Evolutionary conservation across 2,329 filamentous ascomycete species (phyloP).

Genomic region (Graphiopsis chlorocephala): DNA sequence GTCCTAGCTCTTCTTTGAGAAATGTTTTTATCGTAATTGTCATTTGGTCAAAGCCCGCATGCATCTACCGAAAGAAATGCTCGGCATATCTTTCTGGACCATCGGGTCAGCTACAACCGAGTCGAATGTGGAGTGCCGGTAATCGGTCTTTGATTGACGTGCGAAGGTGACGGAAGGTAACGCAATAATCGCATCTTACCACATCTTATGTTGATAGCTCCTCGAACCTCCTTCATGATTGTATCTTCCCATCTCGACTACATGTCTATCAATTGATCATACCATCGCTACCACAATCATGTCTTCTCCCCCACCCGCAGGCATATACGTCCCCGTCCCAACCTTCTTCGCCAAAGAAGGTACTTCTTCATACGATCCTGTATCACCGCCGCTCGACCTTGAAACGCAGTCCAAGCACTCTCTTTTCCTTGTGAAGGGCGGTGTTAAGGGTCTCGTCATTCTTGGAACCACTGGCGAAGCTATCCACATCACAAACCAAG

Average conservation of each 20-base stretch:
- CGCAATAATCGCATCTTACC: not conserved
- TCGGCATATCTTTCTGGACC: conserved; percentile 3
- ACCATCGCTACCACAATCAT: not conserved
- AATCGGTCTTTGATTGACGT: conserved; percentile 5
- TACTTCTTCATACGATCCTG: conserved; percentile 42
- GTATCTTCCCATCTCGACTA: not conserved
- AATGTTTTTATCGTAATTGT: not conserved
- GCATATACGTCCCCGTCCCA: conserved; percentile 60
- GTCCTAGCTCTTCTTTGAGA: not conserved
- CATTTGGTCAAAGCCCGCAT: not conserved
- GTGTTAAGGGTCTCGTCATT: conserved; percentile 60
- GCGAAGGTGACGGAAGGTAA: not conserved
- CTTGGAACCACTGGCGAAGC: conserved; percentile 65
- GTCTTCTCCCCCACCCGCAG: conserved; percentile 45
- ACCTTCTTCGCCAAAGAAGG: conserved; percentile 60
- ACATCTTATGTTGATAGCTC: not conserved
- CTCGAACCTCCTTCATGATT: not conserved
- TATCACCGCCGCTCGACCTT: conserved; percentile 55
- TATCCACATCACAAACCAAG: conserved; percentile 58
- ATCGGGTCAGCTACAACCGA: conserved; percentile 6
- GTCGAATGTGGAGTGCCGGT: conserved; percentile 4
- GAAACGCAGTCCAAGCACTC: conserved; percentile 58
- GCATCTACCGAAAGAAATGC: not conserved
- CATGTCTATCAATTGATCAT: not conserved
- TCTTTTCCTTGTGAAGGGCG: conserved; percentile 58